Percentiles rank a stretch among this genome's conserved stretches.
Evolutionary conservation across 2,329 filamentous ascomycete genomes (phyloP).

Genomic region (Neophaeococcomyces mojaviensis): DNA sequence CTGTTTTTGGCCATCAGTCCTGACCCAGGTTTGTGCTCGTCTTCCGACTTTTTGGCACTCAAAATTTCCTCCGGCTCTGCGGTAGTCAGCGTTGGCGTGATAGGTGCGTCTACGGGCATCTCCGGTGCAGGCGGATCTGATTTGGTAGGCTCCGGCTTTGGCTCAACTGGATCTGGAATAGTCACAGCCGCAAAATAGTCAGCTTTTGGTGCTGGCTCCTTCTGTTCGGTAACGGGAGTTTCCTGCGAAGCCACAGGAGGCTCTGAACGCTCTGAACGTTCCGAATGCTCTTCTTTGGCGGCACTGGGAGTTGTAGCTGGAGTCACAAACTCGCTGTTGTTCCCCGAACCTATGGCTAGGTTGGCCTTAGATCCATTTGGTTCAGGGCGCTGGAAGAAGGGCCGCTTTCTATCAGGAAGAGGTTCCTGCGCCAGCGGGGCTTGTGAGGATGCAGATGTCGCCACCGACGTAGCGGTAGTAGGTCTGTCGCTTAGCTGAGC

Average conservation of each 20-base stretch:
- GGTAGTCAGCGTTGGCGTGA: conserved; percentile 12
- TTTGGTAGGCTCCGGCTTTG: neutral
- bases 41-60: conserved; percentile 44
- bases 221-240: neutral
- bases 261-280: no score
- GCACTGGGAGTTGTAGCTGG: conserved; percentile 30
- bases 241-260: neutral
- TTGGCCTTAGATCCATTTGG: conserved; percentile 25
- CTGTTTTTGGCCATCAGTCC: conserved; percentile 88
- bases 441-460: neutral
- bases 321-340: conserved; percentile 28
- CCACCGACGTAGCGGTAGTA: conserved; percentile 1
- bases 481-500: conserved; percentile 1
- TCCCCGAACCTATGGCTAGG: conserved; percentile 8
- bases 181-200: conserved; percentile 4
- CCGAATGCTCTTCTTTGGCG: conserved; percentile 24
- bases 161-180: neutral
- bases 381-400: conserved; percentile 21
- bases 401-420: conserved; percentile 13
- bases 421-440: conserved; percentile 8
- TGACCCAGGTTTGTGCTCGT: conserved; percentile 62
- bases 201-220: neutral
- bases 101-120: conserved; percentile 7
- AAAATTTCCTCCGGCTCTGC: conserved; percentile 31
- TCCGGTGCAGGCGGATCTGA: conserved; percentile 6